Conservation (phyloP, 1,139 yeast genomes). For the Spathaspora sp. region DNA sequence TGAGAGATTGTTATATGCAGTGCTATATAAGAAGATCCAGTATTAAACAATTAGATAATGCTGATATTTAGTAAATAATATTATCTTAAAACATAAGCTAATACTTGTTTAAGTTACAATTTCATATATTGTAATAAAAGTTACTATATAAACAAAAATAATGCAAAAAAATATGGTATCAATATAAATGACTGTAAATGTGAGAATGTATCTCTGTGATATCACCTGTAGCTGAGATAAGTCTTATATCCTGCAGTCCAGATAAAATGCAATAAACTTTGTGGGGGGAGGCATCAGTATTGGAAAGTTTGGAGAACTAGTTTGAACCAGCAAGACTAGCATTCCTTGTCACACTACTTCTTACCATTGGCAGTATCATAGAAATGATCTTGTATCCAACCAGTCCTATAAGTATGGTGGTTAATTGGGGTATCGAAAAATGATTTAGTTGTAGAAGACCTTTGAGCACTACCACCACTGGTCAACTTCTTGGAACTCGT, state of each 20-base stretch:
- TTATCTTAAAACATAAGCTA: neutral
- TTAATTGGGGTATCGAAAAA: conserved; percentile 8
- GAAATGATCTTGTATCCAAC: conserved; percentile 11
- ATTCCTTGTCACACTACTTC: neutral
- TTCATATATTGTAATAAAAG: neutral
- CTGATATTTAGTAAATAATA: too few relatives aligned
- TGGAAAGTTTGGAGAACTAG: too few relatives aligned
- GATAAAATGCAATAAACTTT: neutral
- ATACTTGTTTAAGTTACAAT: neutral
- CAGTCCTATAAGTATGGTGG: conserved; percentile 10
- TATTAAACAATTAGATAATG: neutral
- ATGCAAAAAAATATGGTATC: neutral
- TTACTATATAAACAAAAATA: neutral
- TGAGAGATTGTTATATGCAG: neutral
- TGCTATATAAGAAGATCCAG: neutral
- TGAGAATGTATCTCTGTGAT: too few relatives aligned
- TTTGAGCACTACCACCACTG: too few relatives aligned
- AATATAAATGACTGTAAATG: neutral
- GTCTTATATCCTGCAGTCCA: too few relatives aligned
- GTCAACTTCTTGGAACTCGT: conserved; percentile 15
- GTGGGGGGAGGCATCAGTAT: too few relatives aligned
- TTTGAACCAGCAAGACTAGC: neutral
- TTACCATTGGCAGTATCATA: neutral
- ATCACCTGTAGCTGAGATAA: too few relatives aligned
- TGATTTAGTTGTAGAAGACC: conserved; percentile 7